Evolutionary conservation across 1,284 basidiomycete genomes (phyloP).

Genomic region (Ceratobasidium sp.): DNA sequence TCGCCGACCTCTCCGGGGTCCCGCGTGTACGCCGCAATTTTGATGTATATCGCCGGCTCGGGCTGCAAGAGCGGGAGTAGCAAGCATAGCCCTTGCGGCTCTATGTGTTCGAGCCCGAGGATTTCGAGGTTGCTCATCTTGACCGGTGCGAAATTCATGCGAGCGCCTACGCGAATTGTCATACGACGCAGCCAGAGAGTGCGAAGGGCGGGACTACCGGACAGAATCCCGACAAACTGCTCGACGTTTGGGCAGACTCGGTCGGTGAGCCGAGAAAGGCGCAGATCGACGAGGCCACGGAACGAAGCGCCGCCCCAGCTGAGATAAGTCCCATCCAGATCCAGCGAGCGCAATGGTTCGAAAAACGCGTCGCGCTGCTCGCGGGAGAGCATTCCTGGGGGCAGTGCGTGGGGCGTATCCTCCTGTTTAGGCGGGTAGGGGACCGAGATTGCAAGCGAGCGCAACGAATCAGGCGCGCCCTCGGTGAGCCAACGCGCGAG

Average conservation of each 20-base stretch:
- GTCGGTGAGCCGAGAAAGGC: conserved; percentile 30
- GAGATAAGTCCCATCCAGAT: conserved; percentile 35
- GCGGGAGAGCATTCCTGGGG: conserved; percentile 13
- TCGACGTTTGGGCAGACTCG: conserved; percentile 31
- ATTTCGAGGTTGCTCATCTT: conserved; percentile 20
- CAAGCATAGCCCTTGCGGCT: conserved; percentile 32
- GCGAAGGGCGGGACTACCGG: conserved; percentile 13
- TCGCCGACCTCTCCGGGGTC: conserved; percentile 37
- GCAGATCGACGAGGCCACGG: conserved; percentile 28
- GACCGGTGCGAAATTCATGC: conserved; percentile 33
- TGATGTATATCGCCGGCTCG: conserved; percentile 14
- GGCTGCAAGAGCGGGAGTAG: conserved; percentile 27
- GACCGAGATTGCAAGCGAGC: conserved; percentile 20
- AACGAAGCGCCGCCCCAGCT: conserved; percentile 21
- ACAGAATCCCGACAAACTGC: conserved; percentile 24
- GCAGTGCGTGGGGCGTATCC: conserved; percentile 22
- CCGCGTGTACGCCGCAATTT: conserved; percentile 21
- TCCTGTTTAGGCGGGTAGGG: conserved; percentile 28
- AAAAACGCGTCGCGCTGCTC: conserved; percentile 39
- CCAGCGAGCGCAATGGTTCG: conserved; percentile 26
- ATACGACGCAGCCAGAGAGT: conserved; percentile 38
- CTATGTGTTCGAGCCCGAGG: conserved; percentile 32
- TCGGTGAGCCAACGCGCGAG: conserved; percentile 28
- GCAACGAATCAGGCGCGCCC: conserved; percentile 16
- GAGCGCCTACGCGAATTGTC: conserved; percentile 27